phyloP scores from a whole-genome alignment of 2,329 filamentous ascomycete genomes.

The Neonectria coccinea region DNA sequence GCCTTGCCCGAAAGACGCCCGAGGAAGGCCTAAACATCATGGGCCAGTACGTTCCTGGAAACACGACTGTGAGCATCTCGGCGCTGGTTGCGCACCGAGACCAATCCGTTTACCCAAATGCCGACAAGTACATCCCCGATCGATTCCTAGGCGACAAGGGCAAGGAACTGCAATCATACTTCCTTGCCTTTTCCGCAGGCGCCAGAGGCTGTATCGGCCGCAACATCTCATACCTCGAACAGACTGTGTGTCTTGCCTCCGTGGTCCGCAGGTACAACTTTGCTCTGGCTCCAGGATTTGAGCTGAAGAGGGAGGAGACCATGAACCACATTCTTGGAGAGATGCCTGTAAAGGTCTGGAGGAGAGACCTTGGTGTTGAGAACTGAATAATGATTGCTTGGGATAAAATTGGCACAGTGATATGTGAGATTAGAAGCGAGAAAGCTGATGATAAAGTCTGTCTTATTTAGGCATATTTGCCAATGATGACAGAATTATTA shows the following conservation, averaged over 20 bases:
- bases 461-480: background rate
- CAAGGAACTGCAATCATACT: conserved; percentile 50
- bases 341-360: conserved; percentile 37
- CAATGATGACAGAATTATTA: background rate
- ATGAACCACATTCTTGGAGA: conserved; percentile 35
- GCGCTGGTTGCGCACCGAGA: conserved; percentile 54
- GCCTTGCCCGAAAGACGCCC: conserved; percentile 43
- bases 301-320: conserved; percentile 33
- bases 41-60: conserved; percentile 49
- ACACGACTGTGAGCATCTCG: conserved; percentile 55
- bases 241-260: conserved; percentile 56
- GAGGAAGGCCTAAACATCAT: conserved; percentile 46
- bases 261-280: conserved; percentile 58
- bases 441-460: conserved; percentile 3
- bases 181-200: conserved; percentile 57
- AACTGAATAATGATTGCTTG: conserved; percentile 8
- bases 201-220: conserved; percentile 55
- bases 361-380: conserved; percentile 25
- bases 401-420: conserved; percentile 3
- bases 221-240: conserved; percentile 57
- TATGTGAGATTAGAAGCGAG: background rate
- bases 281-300: conserved; percentile 32
- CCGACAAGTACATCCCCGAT: conserved; percentile 54
- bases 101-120: conserved; percentile 53
- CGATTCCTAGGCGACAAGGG: conserved; percentile 55